These are phyloP conservation scores for Oxytropis ochrocephala DNA, from an alignment of 306 rosid species.

Conservation along the genomic window DNA sequence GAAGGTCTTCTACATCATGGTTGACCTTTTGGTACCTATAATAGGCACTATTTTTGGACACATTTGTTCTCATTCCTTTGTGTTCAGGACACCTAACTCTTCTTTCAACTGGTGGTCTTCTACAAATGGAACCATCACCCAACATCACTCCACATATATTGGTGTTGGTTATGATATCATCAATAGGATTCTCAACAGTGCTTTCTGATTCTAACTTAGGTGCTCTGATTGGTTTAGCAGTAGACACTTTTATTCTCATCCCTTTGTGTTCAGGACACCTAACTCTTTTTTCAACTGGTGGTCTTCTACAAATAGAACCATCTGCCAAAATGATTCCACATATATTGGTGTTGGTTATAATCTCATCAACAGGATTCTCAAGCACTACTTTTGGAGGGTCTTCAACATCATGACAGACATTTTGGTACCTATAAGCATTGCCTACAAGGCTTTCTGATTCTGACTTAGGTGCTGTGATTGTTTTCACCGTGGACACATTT, in stretches of 20 bases:
- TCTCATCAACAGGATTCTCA: no score
- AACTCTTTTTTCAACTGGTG: constrained; percentile 56
- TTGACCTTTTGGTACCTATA: constrained; percentile 16
- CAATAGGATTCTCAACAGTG: no score
- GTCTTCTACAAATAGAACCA: constrained; percentile 51
- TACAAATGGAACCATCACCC: constrained; percentile 62
- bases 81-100: constrained; percentile 71
- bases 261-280: constrained; percentile 78
- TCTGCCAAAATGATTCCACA: constrained; percentile 56
- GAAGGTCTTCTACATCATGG: constrained; percentile 17
- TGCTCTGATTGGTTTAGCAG: neutral
- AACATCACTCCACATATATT: constrained; percentile 55
- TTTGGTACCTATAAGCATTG: constrained; percentile 13
- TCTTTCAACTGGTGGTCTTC: constrained; percentile 44
- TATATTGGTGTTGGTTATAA: no score
- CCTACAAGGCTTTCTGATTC: neutral
- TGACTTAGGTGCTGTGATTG: constrained; percentile 20
- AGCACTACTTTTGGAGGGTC: no score
- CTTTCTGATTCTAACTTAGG: constrained; percentile 21
- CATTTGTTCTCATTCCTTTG: constrained; percentile 53
- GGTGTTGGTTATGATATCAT: no score
- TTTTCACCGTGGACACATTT: neutral
- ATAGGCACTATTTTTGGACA: neutral
- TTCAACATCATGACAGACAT: no score
- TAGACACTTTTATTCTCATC: constrained; percentile 24